phyloP scores from a whole-genome alignment of 1,139 yeast species.

The Hemisphaericaspora subhashii region DNA sequence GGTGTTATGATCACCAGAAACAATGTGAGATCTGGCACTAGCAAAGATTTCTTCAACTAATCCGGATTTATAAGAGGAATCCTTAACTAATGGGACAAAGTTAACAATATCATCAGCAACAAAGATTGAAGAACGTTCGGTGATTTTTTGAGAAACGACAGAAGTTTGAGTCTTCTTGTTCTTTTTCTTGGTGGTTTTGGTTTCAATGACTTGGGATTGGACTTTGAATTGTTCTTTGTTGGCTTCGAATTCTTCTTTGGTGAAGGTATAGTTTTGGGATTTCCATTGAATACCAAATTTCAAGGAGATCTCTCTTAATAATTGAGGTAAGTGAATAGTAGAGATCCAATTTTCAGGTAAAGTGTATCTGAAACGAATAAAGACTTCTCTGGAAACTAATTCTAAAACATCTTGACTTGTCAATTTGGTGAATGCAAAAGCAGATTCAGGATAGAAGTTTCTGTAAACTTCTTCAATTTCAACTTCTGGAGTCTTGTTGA shows the following conservation, averaged over 20 bases:
- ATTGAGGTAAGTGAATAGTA: conserved; percentile 32
- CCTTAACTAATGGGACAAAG: conserved; percentile 73
- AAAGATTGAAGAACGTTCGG: conserved; percentile 44
- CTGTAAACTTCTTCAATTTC: conserved; percentile 44
- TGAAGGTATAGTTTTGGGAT: conserved; percentile 51
- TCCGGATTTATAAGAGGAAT: conserved; percentile 63
- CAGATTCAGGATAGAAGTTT: conserved; percentile 42
- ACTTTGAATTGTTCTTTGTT: conserved; percentile 21
- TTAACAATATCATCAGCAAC: conserved; percentile 62
- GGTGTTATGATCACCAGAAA: conserved; percentile 36
- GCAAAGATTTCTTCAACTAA: conserved; percentile 80
- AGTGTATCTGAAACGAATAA: conserved; percentile 58
- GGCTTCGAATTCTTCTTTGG: conserved; percentile 44
- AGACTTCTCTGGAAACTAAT: conserved; percentile 53
- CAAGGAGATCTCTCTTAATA: conserved; percentile 71
- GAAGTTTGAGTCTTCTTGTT: conserved; percentile 36
- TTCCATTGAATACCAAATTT: conserved; percentile 90
- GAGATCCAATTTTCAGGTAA: conserved; percentile 52
- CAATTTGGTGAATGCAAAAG: conserved; percentile 45
- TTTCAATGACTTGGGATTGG: conserved; percentile 18
- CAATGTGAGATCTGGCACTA: conserved; percentile 56
- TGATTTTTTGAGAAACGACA: conserved; percentile 21
- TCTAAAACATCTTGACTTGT: conserved; percentile 45
- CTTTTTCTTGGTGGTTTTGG: conserved; percentile 18
- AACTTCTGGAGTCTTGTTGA: conserved; percentile 45